phyloP scores from a whole-genome alignment of 2,329 filamentous ascomycete genomes.

The Rachicladosporium sp. region DNA sequence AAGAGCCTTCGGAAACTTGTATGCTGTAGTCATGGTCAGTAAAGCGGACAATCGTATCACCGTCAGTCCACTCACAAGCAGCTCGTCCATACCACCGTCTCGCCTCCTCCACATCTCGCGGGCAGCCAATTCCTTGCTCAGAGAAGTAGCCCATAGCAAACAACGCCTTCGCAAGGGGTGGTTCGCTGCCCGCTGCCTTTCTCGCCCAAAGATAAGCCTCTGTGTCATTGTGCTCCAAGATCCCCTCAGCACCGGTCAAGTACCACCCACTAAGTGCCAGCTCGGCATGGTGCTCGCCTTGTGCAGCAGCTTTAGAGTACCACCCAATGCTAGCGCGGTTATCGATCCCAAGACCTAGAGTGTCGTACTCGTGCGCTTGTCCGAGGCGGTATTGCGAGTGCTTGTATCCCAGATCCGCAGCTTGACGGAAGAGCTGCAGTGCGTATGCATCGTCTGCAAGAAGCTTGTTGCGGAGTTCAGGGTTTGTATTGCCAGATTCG shows the following conservation, averaged over 20 bases:
- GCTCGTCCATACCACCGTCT: conserved; percentile 98
- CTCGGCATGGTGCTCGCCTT: conserved; percentile 90
- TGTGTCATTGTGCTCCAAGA: conserved; percentile 82
- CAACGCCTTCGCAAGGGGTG: conserved; percentile 71
- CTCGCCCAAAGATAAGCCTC: conserved; percentile 96
- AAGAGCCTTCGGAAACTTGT: conserved; percentile 87
- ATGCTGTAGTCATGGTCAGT: too few species aligned
- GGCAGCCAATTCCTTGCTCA: conserved; percentile 82
- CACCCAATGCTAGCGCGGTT: conserved; percentile 77
- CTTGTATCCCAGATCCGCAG: conserved; percentile 83
- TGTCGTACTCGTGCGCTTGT: conserved; percentile 77
- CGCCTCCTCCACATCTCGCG: conserved; percentile 80
- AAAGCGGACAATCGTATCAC: too few species aligned
- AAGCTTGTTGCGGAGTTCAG: conserved; percentile 52
- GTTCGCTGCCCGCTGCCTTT: conserved; percentile 76
- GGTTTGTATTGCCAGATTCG: conserved; percentile 46
- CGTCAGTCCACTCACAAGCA: conserved; percentile 82
- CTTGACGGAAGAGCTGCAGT: conserved; percentile 68
- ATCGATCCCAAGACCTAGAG: conserved; percentile 72
- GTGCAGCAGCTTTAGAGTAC: conserved; percentile 83
- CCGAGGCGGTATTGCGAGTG: conserved; percentile 87
- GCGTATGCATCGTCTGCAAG: conserved; percentile 74
- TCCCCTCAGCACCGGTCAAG: conserved; percentile 75
- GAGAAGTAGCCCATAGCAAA: conserved; percentile 98
- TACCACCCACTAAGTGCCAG: conserved; percentile 50